These are phyloP conservation scores for Alternaria arbusti DNA, from an alignment of 2,329 filamentous ascomycete genomes.

Conservation along the genomic window DNA sequence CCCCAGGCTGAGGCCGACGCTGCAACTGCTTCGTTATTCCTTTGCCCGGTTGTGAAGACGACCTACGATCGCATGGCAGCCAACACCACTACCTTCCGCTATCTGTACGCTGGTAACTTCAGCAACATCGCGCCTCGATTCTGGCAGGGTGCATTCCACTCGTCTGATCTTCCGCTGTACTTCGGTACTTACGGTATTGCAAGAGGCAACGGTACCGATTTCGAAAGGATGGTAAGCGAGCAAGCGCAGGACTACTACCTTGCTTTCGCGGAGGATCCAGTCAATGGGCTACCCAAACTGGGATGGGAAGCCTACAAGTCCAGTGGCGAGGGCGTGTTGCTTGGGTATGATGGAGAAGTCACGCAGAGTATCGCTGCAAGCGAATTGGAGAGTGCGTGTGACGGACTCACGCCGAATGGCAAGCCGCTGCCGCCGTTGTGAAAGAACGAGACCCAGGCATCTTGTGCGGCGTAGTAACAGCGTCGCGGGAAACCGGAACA, in stretches of 20 bases:
- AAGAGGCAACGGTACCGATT: conserved; percentile 30
- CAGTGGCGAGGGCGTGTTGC: conserved; percentile 28
- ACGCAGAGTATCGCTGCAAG: conserved; percentile 25
- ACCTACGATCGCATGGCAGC: conserved; percentile 31
- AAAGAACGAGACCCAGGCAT: neutral
- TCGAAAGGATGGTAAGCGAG: conserved; percentile 41
- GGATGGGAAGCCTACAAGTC: conserved; percentile 45
- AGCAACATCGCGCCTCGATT: conserved; percentile 41
- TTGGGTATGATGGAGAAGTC: conserved; percentile 25
- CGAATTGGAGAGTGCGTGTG: conserved; percentile 28
- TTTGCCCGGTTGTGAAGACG: conserved; percentile 40
- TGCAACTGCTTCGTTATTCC: conserved; percentile 32
- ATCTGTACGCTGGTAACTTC: conserved; percentile 48
- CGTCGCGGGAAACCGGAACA: neutral
- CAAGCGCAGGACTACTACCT: conserved; percentile 48
- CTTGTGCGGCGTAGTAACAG: neutral
- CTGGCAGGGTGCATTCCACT: conserved; percentile 49
- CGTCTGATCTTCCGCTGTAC: conserved; percentile 42
- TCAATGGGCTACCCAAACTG: conserved; percentile 32
- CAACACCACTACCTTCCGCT: conserved; percentile 44
- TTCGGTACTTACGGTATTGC: conserved; percentile 45
- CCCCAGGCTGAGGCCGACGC: conserved; percentile 22
- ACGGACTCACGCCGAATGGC: conserved; percentile 10
- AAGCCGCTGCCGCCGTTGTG: conserved; percentile 5
- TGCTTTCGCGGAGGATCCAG: conserved; percentile 45